A percentile compares a stretch with the other conserved stretches of the same genome.
phyloP scores from a whole-genome alignment of 2,329 filamentous ascomycete genomes.

The Exophiala lecanii-corni region DNA sequence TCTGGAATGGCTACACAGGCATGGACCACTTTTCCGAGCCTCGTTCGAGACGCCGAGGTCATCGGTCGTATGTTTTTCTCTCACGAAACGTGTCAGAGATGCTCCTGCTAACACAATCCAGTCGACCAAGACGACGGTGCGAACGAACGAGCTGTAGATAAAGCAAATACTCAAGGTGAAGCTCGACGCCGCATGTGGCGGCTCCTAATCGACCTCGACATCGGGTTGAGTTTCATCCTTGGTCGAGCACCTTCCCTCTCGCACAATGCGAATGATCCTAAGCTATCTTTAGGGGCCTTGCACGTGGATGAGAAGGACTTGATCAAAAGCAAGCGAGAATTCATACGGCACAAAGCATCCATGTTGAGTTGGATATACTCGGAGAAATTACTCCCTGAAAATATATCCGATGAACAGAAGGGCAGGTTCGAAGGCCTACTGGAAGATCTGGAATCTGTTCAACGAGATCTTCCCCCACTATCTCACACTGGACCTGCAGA shows the following conservation, averaged over 20 bases:
- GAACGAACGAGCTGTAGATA: background rate
- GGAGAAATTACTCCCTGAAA: background rate
- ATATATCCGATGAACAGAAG: conserved; percentile 1
- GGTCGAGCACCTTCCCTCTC: conserved; percentile 16
- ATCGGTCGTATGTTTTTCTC: conserved; percentile 14
- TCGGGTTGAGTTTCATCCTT: conserved; percentile 18
- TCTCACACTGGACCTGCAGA: conserved; percentile 10
- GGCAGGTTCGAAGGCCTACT: conserved; percentile 11
- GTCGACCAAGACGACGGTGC: conserved; percentile 9
- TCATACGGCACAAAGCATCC: conserved; percentile 13
- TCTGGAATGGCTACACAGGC: conserved; percentile 15
- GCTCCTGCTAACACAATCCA: too few species aligned
- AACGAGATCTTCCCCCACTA: conserved; percentile 4
- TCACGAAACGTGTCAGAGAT: too few species aligned
- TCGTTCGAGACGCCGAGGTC: conserved; percentile 16
- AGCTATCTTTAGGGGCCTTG: background rate
- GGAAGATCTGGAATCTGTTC: background rate
- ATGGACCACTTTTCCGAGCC: conserved; percentile 13
- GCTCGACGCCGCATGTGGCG: conserved; percentile 18
- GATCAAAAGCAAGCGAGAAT: conserved; percentile 7
- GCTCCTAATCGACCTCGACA: conserved; percentile 18
- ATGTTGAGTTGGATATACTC: conserved; percentile 7
- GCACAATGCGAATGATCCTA: conserved; percentile 1
- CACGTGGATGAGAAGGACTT: conserved; percentile 7
- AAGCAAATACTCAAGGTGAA: background rate